These are phyloP conservation scores for Ogataea neopini DNA, from an alignment of 805 yeast genomes.

Conservation along the genomic window DNA sequence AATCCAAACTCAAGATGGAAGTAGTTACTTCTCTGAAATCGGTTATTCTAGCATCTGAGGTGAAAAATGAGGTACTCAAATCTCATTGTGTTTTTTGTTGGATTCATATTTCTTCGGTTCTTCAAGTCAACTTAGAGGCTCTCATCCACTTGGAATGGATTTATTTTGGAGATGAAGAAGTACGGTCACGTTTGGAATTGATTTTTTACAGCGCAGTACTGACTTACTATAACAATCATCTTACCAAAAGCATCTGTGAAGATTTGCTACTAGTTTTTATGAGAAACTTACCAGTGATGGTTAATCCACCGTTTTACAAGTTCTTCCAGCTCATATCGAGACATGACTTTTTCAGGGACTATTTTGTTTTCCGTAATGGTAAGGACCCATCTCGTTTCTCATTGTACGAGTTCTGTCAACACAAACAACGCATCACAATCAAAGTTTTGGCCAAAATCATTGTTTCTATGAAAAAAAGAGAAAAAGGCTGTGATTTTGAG, in stretches of 20 bases:
- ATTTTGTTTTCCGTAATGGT: constrained; percentile 25
- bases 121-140: constrained; percentile 22
- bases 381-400: constrained; percentile 19
- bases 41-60: constrained; percentile 15
- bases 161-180: constrained; percentile 25
- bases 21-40: constrained; percentile 21
- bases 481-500: background rate
- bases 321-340: constrained; percentile 19
- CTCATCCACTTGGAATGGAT: constrained; percentile 33
- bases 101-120: constrained; percentile 20
- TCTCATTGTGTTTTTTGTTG: constrained; percentile 21
- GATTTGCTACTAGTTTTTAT: constrained; percentile 19
- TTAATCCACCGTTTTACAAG: constrained; percentile 15
- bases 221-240: constrained; percentile 15
- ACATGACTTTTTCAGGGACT: constrained; percentile 11
- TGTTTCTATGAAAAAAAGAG: constrained; percentile 14
- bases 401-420: constrained; percentile 18
- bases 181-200: constrained; percentile 25
- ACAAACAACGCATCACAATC: constrained; percentile 21
- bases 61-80: constrained; percentile 17
- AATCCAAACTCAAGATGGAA: constrained; percentile 17
- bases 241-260: constrained; percentile 9
- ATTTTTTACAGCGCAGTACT: constrained; percentile 25
- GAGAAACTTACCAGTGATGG: constrained; percentile 19
- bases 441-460: constrained; percentile 25